Evolutionary conservation across 1,139 yeast species (phyloP).

Genomic region (Kurtzmaniella quercitrusa): DNA sequence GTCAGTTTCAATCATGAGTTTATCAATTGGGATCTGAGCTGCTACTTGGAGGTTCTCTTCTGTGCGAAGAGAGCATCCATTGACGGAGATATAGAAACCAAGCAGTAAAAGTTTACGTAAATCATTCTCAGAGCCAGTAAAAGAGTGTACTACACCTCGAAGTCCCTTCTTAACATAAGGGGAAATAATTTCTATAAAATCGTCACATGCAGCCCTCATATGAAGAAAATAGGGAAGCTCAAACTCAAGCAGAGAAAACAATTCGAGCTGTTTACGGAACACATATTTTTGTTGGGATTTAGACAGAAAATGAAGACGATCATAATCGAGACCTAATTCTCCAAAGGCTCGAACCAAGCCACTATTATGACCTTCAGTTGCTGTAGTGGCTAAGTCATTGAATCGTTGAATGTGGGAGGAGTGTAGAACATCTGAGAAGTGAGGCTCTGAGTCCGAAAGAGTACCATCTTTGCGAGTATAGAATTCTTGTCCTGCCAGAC

Average conservation of each 20-base stretch:
- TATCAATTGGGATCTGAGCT: conserved; percentile 58
- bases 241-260: conserved; percentile 48
- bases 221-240: conserved; percentile 80
- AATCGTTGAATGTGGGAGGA: conserved; percentile 25
- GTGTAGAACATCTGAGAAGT: conserved; percentile 19
- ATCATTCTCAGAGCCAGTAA: conserved; percentile 79
- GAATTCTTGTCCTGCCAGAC: conserved; percentile 66
- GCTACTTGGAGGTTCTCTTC: conserved; percentile 71
- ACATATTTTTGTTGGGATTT: conserved; percentile 61
- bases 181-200: conserved; percentile 58
- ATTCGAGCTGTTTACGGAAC: conserved; percentile 68
- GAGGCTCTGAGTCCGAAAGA: conserved; percentile 10
- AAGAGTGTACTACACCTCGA: conserved; percentile 82
- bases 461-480: conserved; percentile 12
- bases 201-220: conserved; percentile 84
- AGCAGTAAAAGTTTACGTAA: conserved; percentile 44
- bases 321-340: conserved; percentile 92
- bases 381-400: conserved; percentile 43
- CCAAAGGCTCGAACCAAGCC: conserved; percentile 77
- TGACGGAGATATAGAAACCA: conserved; percentile 75
- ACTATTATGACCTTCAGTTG: conserved; percentile 40
- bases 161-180: conserved; percentile 49
- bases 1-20: conserved; percentile 83
- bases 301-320: conserved; percentile 73
- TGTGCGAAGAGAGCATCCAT: conserved; percentile 88